Conservation (phyloP, 345 rosid genomes). For the Hypericum androsaemum region DNA sequence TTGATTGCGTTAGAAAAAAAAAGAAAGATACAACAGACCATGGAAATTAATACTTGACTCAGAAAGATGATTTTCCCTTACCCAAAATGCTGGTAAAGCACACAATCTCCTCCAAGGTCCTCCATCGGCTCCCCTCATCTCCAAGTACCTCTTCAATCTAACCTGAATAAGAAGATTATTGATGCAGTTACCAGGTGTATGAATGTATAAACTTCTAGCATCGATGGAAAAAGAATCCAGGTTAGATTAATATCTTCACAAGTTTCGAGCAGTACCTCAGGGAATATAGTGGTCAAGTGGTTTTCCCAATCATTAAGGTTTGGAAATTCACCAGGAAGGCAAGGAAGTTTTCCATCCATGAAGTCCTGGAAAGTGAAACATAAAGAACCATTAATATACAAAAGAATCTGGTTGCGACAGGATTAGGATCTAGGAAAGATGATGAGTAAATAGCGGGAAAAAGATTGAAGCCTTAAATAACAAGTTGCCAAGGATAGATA, state of each 20-base stretch:
- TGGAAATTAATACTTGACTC: too few relatives aligned
- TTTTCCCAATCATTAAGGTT: constrained; percentile 95
- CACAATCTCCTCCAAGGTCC: constrained; percentile 98
- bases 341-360: constrained; percentile 87
- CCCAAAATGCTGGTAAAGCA: constrained; percentile 98
- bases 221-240: constrained; percentile 8
- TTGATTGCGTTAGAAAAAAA: too few relatives aligned
- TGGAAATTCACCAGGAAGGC: constrained; percentile 88
- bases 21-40: too few relatives aligned
- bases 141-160: constrained; percentile 91
- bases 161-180: constrained; percentile 39
- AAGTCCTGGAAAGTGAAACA: constrained; percentile 59
- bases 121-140: constrained; percentile 99
- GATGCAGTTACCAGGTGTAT: constrained; percentile 10
- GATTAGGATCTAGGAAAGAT: neutral
- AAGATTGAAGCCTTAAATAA: constrained; percentile 20
- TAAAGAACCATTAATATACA: constrained; percentile 8
- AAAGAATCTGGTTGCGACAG: neutral
- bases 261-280: constrained; percentile 44
- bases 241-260: neutral
- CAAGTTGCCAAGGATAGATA: constrained; percentile 38
- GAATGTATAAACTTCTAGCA: constrained; percentile 1
- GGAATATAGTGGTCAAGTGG: constrained; percentile 92
- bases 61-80: constrained; percentile 13
- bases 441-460: neutral